Percentiles rank a stretch among this genome's conserved stretches.
These are phyloP conservation scores for Coemansia sp. DNA, from an alignment of 371 early-diverging fungal genomes.

Conservation along the genomic window DNA sequence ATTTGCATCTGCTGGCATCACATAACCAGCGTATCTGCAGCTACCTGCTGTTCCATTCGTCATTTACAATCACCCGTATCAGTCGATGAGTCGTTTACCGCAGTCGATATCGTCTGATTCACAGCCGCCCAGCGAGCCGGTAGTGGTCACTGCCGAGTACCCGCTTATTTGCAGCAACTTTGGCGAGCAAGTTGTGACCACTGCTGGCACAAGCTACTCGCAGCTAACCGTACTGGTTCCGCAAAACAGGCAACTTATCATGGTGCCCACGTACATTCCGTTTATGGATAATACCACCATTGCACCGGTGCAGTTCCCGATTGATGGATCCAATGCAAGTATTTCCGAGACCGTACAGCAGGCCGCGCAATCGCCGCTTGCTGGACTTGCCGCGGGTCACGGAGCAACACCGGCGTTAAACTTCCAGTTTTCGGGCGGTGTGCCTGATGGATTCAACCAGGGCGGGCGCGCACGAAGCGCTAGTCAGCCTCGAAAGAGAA, in stretches of 20 bases:
- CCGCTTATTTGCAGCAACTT: not conserved
- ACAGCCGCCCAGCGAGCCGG: not conserved
- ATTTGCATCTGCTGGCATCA: not conserved
- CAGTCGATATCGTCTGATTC: not conserved
- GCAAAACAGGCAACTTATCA: constrained; percentile 22
- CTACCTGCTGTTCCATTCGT: not conserved
- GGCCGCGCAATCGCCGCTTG: too few species aligned
- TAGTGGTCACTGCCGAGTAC: not conserved
- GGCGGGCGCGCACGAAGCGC: too few species aligned
- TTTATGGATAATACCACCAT: constrained; percentile 12
- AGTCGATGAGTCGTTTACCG: not conserved
- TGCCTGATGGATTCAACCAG: too few species aligned
- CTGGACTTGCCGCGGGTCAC: too few species aligned
- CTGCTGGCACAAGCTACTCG: not conserved
- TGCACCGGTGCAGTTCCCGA: constrained; percentile 5
- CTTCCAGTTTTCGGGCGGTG: too few species aligned
- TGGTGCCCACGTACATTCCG: constrained; percentile 22
- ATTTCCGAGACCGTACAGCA: too few species aligned
- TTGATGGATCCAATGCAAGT: not conserved
- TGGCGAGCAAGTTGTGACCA: not conserved
- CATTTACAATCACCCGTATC: too few species aligned
- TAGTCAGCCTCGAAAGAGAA: too few species aligned
- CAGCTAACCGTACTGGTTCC: constrained; percentile 17
- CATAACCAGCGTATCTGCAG: not conserved
- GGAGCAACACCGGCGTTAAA: too few species aligned